phyloP scores from a whole-genome alignment of 2,329 filamentous ascomycete species.

The Fusarium buxicola region DNA sequence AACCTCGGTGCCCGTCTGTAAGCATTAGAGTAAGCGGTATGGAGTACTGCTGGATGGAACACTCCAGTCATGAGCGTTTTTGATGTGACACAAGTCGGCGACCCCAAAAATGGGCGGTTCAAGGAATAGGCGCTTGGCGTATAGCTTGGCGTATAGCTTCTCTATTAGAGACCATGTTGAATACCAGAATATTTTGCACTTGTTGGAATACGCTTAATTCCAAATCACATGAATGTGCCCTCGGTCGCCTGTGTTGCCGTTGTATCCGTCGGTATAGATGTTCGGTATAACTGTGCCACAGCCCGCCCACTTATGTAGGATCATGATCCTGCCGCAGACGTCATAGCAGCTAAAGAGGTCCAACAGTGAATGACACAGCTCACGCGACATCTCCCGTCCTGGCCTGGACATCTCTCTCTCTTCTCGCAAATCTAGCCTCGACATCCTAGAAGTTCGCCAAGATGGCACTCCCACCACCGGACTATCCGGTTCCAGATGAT shows the following conservation, averaged over 20 bases:
- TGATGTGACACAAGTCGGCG: background rate
- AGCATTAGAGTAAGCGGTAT: no score
- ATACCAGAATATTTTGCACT: constrained; percentile 19
- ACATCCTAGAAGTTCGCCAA: background rate
- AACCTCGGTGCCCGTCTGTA: constrained; percentile 43
- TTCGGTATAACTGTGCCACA: no score
- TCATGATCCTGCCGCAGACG: constrained; percentile 25
- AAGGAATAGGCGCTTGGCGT: constrained; percentile 33
- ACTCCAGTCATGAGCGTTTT: background rate
- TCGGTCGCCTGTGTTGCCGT: background rate
- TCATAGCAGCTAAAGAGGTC: constrained; percentile 24
- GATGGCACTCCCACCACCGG: constrained; percentile 32
- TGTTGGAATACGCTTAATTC: background rate
- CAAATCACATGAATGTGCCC: background rate
- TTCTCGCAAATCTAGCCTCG: background rate
- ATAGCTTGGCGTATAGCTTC: constrained; percentile 18
- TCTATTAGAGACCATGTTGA: constrained; percentile 7
- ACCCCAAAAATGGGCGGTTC: background rate
- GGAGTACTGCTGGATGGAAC: background rate
- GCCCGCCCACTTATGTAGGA: background rate
- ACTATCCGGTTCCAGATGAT: constrained; percentile 17
- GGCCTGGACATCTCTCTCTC: background rate
- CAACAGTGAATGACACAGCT: constrained; percentile 12
- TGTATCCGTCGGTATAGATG: no score
- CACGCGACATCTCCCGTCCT: constrained; percentile 21